phyloP scores from a whole-genome alignment of 495 filamentous ascomycete species.

The Cudoniella acicularis region DNA sequence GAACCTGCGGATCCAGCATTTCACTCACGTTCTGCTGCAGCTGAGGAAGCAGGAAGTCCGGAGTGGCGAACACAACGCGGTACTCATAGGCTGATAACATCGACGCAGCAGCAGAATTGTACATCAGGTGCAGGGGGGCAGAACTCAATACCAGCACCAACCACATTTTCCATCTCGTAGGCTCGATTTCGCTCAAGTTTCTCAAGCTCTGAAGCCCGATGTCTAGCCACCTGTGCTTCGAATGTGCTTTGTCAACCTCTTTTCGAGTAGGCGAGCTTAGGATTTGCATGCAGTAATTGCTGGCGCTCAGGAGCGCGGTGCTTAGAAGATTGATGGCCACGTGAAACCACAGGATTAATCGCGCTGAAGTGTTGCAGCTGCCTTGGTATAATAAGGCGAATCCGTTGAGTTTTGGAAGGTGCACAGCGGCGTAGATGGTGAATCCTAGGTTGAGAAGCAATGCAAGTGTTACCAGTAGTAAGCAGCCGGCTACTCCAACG shows the following conservation, averaged over 20 bases:
- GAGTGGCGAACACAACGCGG: too few relatives aligned
- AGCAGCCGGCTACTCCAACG: too few relatives aligned
- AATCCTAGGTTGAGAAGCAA: too few relatives aligned
- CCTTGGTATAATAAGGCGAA: not conserved
- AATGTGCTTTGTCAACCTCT: constrained; percentile 38
- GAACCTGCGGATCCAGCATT: too few relatives aligned
- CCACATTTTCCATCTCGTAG: constrained; percentile 26
- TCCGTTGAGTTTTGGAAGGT: too few relatives aligned
- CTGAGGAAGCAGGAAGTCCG: too few relatives aligned
- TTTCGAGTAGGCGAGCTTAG: constrained; percentile 35
- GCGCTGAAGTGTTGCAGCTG: not conserved
- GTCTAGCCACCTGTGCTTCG: constrained; percentile 32
- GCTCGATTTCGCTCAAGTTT: constrained; percentile 30
- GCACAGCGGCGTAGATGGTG: not conserved
- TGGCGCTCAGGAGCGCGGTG: constrained; percentile 36
- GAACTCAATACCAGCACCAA: constrained; percentile 24
- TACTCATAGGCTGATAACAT: too few relatives aligned
- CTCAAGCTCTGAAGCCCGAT: constrained; percentile 38
- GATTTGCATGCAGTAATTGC: constrained; percentile 42
- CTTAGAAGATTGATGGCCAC: constrained; percentile 35
- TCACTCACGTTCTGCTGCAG: too few relatives aligned
- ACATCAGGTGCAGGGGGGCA: constrained; percentile 31
- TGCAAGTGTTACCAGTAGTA: too few relatives aligned
- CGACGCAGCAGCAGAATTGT: constrained; percentile 27
- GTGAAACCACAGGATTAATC: constrained; percentile 26